phyloP scores from a whole-genome alignment of 2,329 filamentous ascomycete genomes.

The Raffaelea deltoideospora region DNA sequence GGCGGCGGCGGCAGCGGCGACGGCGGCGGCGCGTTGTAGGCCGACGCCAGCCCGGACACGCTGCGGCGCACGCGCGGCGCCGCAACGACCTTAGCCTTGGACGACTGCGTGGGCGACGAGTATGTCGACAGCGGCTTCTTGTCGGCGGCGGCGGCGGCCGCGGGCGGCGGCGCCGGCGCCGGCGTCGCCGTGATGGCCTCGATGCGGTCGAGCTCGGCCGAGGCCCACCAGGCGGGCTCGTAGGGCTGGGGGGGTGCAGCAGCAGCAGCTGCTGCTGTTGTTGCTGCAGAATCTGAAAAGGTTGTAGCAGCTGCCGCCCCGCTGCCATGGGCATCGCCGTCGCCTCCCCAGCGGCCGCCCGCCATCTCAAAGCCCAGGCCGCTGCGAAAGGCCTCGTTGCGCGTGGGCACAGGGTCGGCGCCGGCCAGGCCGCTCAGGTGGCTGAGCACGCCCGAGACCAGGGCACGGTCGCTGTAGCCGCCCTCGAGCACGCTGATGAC shows the following conservation, averaged over 20 bases:
- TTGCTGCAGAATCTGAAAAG: too few relatives aligned
- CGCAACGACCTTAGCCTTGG: constrained; percentile 64
- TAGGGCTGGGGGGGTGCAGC: constrained; percentile 31
- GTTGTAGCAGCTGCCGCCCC: neutral
- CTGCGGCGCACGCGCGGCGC: constrained; percentile 50
- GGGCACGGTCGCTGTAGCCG: constrained; percentile 84
- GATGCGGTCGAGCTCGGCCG: constrained; percentile 49
- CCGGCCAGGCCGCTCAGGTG: constrained; percentile 73
- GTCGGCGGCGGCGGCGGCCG: constrained; percentile 43
- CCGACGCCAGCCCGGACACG: constrained; percentile 36
- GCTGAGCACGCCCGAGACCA: constrained; percentile 77
- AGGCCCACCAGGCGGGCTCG: constrained; percentile 59
- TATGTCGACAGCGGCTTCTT: constrained; percentile 52
- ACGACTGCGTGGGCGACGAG: constrained; percentile 77
- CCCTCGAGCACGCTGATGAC: constrained; percentile 91
- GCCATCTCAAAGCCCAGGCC: constrained; percentile 45
- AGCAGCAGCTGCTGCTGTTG: too few relatives aligned
- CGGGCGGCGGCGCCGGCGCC: constrained; percentile 27
- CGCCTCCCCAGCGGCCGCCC: neutral
- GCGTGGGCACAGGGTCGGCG: constrained; percentile 24
- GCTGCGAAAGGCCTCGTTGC: constrained; percentile 18
- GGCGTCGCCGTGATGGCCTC: constrained; percentile 42
- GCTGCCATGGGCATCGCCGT: neutral
- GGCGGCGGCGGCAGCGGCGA: constrained; percentile 40
- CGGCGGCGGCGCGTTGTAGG: constrained; percentile 17